Evolutionary conservation across 2,329 filamentous ascomycete species (phyloP), one percentile per base, ranked within the genome.

Genomic region (Colletotrichum sp.): DNA sequence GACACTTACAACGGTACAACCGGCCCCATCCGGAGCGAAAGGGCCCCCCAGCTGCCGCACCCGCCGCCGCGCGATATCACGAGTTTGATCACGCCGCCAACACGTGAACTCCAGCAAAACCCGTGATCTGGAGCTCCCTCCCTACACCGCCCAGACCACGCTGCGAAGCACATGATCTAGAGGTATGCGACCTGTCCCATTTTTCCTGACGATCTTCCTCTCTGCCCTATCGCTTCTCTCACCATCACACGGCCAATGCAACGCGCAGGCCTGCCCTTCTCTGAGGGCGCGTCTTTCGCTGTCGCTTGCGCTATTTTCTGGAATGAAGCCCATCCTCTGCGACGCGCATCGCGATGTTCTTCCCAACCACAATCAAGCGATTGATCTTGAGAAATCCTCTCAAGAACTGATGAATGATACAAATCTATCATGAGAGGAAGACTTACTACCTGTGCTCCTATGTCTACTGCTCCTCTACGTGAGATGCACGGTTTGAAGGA

Each of bases 1-100:
- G 25, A 72, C 72, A 59, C 64, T 76, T 73, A 61, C 61, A 73
- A 75, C 72, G 52, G 44, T 32, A 49, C 44, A 39, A 73, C 71
- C 64, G 73, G 74, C 63, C 75, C 75, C 75, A 77, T 77, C 55
- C 39, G 67, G 62, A 71, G 29, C 27, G 59, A 62, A 62, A 22
- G 68, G 29, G 34, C 62, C 75, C 72, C 69, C 67, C 69, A 75
- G 69, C 74, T 59, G 78, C 73, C 79, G 80, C 73, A 75, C 62
- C 74, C 62, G 78, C 73, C 79, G 80, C 73, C 78, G 80, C 86
- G 85, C 86, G 86, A 87, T 86, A 88, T 88, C 86, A 88, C 86
- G 86, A 88, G 86, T 85, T 87, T 83, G 82, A 84, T 85, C 84
- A 84, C 84, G 82, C 83, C 84, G 83, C 85, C 85, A 78, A 74